Percentiles rank a stretch among this genome's conserved stretches.
These are phyloP conservation scores for Diddensiella transvaalensis DNA, from an alignment of 805 yeast genomes.

Conservation along the genomic window DNA sequence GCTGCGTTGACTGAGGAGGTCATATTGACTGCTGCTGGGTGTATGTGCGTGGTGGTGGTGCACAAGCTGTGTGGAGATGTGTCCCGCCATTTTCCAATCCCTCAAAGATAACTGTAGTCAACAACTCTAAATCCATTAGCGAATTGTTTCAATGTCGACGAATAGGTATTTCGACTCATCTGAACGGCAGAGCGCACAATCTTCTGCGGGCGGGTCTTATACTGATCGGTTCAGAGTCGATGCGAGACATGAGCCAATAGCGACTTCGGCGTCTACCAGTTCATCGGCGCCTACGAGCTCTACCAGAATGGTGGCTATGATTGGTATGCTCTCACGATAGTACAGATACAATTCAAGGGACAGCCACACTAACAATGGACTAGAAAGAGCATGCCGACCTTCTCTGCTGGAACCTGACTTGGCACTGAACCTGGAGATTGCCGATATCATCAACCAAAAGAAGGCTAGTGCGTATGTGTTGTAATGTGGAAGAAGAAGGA, in stretches of 20 bases:
- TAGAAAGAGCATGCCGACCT: constrained; percentile 83
- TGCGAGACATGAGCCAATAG: constrained; percentile 11
- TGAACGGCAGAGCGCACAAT: not conserved
- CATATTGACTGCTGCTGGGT: too few species aligned
- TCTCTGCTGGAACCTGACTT: constrained; percentile 81
- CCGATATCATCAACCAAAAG: constrained; percentile 88
- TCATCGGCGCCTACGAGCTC: constrained; percentile 16
- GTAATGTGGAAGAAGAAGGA: too few species aligned
- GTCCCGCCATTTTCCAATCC: too few species aligned
- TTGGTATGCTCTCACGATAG: constrained; percentile 29
- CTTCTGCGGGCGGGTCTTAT: constrained; percentile 22
- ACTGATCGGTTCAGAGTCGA: constrained; percentile 33
- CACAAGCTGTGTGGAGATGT: too few species aligned
- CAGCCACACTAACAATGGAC: not conserved
- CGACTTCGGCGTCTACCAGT: constrained; percentile 5
- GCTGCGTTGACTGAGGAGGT: not conserved
- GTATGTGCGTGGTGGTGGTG: too few species aligned
- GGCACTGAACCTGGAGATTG: constrained; percentile 83
- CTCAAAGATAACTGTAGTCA: too few species aligned
- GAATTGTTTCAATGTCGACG: not conserved
- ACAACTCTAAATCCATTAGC: not conserved
- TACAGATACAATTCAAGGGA: not conserved
- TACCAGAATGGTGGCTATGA: constrained; percentile 25
- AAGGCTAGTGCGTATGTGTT: constrained; percentile 63
- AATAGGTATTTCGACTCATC: constrained; percentile 3